These are phyloP conservation scores for Penicillium fimorum DNA, from an alignment of 495 filamentous ascomycete species.

Conservation along the genomic window DNA sequence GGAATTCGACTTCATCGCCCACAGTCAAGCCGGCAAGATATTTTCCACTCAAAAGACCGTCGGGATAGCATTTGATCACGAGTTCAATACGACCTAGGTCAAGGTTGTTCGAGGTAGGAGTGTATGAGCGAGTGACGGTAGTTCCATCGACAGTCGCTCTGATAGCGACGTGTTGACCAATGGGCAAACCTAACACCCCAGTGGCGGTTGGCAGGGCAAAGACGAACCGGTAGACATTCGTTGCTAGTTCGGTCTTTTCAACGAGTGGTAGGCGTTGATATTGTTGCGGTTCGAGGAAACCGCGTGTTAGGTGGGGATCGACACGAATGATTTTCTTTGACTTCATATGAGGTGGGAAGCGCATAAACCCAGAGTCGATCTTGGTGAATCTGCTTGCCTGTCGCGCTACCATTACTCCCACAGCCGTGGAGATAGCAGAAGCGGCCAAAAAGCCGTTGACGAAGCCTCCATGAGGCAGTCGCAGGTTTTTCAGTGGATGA, in stretches of 20 bases:
- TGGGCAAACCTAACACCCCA: constrained; percentile 49
- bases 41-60: constrained; percentile 46
- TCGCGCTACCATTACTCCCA: constrained; percentile 24
- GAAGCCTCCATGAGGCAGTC: constrained; percentile 28
- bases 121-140: constrained; percentile 48
- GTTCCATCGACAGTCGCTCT: constrained; percentile 43
- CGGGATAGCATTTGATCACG: constrained; percentile 49
- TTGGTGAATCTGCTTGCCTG: constrained; percentile 29
- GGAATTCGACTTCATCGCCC: constrained; percentile 45
- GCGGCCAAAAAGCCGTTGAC: constrained; percentile 38
- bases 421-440: constrained; percentile 23
- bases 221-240: constrained; percentile 48
- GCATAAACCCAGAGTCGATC: constrained; percentile 37
- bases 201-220: constrained; percentile 46
- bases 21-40: constrained; percentile 45
- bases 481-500: constrained; percentile 13
- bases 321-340: constrained; percentile 23
- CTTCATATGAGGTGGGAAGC: constrained; percentile 42
- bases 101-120: constrained; percentile 51
- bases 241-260: constrained; percentile 40
- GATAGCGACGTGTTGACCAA: constrained; percentile 55
- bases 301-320: constrained; percentile 34
- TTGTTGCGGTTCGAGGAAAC: constrained; percentile 46
- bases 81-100: constrained; percentile 48
- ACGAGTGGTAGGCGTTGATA: constrained; percentile 47